Evolutionary conservation across 73 alveolate genomes (phyloP).

Genomic region (Paramecium biaurelia): DNA sequence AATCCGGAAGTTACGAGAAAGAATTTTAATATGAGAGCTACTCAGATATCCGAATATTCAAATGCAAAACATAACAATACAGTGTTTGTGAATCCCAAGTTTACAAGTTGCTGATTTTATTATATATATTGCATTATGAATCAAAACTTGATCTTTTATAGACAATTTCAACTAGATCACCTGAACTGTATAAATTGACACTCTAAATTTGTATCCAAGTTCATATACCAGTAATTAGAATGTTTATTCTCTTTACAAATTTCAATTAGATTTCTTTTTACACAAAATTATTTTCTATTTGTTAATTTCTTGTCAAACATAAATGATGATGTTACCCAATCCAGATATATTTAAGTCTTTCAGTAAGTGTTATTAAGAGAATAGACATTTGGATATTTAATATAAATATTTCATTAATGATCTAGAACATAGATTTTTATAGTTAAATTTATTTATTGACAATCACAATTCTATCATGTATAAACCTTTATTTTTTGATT

Average conservation of each 20-base stretch:
- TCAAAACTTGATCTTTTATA: neutral
- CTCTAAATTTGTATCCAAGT: neutral
- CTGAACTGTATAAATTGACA: neutral
- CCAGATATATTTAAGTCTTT: constrained; percentile 32
- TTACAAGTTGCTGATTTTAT: constrained; percentile 61
- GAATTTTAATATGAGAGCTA: constrained; percentile 62
- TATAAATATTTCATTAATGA: too few relatives aligned
- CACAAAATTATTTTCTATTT: neutral
- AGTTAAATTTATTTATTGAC: too few relatives aligned
- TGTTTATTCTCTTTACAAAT: neutral
- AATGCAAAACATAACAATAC: constrained; percentile 64
- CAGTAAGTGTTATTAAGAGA: neutral
- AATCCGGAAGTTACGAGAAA: constrained; percentile 59
- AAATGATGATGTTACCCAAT: too few relatives aligned
- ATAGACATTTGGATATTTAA: neutral
- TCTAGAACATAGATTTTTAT: too few relatives aligned
- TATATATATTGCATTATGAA: neutral
- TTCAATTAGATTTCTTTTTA: neutral
- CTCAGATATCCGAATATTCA: constrained; percentile 62
- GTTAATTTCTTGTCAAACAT: too few relatives aligned
- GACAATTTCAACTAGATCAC: neutral
- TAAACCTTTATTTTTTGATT: too few relatives aligned
- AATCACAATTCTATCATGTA: too few relatives aligned
- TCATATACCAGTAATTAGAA: neutral
- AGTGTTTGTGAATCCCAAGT: constrained; percentile 63